These are phyloP conservation scores for Cucumis hystrix DNA, from an alignment of 306 rosid species.

Conservation along the genomic window DNA sequence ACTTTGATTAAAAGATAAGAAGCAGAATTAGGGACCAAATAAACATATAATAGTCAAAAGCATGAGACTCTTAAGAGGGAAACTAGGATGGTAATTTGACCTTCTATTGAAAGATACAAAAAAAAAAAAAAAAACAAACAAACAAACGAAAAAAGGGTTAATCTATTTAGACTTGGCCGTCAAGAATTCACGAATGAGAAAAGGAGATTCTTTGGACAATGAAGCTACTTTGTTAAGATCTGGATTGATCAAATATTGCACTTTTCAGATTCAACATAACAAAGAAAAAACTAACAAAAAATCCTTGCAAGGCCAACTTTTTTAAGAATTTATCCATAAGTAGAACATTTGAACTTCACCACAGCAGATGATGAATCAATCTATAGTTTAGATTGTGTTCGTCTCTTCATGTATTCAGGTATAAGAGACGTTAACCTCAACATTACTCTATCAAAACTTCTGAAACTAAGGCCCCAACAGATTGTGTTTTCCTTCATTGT, in stretches of 20 bases:
- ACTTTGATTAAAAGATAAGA: background rate
- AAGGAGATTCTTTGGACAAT: background rate
- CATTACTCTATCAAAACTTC: background rate
- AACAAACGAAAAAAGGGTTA: too few species aligned
- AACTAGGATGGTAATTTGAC: background rate
- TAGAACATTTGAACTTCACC: background rate
- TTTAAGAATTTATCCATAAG: background rate
- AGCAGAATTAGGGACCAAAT: background rate
- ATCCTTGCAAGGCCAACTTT: background rate
- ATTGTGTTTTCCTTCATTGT: too few species aligned
- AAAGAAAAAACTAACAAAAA: background rate
- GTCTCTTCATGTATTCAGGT: background rate
- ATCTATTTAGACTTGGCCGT: background rate
- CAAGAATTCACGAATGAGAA: background rate
- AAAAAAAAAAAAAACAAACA: background rate
- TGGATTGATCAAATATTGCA: background rate
- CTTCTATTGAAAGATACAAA: background rate
- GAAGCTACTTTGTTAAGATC: background rate
- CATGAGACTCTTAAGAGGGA: background rate
- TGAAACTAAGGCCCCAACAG: background rate
- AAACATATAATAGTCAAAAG: background rate
- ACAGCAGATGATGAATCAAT: background rate
- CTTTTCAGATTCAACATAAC: background rate
- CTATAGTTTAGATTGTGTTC: background rate
- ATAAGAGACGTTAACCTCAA: background rate